Conservation (phyloP, 306 rosid genomes). For the Pyrus pyrifolia region DNA sequence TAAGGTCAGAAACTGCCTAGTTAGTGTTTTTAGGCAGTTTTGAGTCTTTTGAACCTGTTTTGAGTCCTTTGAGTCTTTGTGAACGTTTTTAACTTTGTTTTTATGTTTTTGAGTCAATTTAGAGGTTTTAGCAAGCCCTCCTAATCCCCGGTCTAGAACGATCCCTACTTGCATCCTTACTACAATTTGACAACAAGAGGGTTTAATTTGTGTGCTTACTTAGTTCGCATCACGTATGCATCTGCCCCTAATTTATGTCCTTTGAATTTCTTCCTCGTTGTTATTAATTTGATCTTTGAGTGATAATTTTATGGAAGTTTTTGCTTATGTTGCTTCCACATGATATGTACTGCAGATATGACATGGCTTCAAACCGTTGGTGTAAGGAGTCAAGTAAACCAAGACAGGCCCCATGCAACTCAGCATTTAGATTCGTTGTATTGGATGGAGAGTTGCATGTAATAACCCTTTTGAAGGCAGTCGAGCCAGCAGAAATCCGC, state of each 20-base stretch:
- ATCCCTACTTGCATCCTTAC: no score
- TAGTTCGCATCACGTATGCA: no score
- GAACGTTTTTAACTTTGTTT: no score
- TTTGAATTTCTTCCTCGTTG: background rate
- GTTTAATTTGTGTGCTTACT: no score
- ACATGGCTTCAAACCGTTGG: constrained; percentile 67
- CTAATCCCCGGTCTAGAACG: no score
- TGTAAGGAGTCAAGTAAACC: constrained; percentile 56
- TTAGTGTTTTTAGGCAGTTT: no score
- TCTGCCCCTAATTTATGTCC: constrained; percentile 3
- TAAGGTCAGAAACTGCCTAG: no score
- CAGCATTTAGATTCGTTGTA: constrained; percentile 51
- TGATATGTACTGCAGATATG: constrained; percentile 48
- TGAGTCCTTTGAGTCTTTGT: no score
- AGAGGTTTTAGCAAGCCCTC: no score
- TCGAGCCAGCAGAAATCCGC: constrained; percentile 30
- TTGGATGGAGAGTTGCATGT: constrained; percentile 54
- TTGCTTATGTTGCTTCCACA: constrained; percentile 7
- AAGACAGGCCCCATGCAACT: constrained; percentile 34
- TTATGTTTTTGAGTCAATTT: no score
- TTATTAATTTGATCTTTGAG: background rate
- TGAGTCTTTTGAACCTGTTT: no score
- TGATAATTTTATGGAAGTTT: background rate
- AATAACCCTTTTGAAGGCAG: constrained; percentile 33
- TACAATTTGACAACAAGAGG: no score